phyloP scores from a whole-genome alignment of 306 rosid species.

The Cajanus cajan region DNA sequence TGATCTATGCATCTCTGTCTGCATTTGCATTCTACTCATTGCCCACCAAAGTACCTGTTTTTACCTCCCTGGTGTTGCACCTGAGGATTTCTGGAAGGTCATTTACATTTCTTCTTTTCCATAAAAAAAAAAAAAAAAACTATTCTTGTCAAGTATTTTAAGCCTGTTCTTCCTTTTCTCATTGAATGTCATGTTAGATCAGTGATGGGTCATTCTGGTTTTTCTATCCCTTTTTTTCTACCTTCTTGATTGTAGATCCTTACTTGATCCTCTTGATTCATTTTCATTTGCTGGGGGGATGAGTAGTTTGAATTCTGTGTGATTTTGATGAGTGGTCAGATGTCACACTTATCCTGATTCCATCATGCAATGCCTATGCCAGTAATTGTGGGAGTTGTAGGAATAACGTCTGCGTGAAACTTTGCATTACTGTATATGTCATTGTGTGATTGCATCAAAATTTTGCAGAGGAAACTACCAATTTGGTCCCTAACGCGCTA shows the following conservation, averaged over 20 bases:
- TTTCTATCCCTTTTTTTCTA: not conserved
- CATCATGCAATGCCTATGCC: conserved; percentile 2
- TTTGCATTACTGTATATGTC: not conserved
- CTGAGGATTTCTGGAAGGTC: conserved; percentile 59
- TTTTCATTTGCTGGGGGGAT: not conserved
- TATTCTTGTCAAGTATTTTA: not conserved
- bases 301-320: not conserved
- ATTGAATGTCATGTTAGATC: conserved; percentile 18
- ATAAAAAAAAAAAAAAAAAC: not conserved
- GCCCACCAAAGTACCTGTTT: conserved; percentile 47
- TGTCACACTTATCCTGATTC: not conserved
- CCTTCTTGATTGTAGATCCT: not conserved
- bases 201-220: not conserved
- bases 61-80: conserved; percentile 88
- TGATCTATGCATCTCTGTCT: conserved; percentile 57
- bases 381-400: not conserved
- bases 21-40: conserved; percentile 43
- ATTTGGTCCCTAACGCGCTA: no score
- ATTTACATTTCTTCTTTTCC: not conserved
- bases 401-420: not conserved
- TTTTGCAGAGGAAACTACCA: not conserved
- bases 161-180: not conserved
- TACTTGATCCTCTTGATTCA: not conserved
- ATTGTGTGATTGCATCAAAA: not conserved
- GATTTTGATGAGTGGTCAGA: not conserved